Percentiles rank a stretch among this genome's conserved stretches.
phyloP scores from a whole-genome alignment of 768 basidiomycete genomes.

The Brasilioporus rufonigricans region DNA sequence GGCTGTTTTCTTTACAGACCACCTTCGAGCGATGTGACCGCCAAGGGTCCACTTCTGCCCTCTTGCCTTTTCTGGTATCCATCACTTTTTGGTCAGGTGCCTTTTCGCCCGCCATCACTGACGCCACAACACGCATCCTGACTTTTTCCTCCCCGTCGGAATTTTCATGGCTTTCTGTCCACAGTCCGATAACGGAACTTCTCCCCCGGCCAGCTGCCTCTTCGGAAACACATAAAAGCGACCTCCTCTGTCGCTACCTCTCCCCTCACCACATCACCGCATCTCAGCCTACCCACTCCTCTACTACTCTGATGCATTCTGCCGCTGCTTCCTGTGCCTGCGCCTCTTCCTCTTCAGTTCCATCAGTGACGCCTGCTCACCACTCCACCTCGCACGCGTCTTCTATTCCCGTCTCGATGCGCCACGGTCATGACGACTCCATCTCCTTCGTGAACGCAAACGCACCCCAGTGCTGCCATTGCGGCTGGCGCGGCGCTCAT shows the following conservation, averaged over 20 bases:
- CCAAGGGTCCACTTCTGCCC: slow-evolving; percentile 22
- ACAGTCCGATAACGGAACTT: slow-evolving; percentile 38
- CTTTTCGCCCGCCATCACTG: slow-evolving; percentile 35
- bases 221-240: slow-evolving; percentile 29
- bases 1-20: slow-evolving; percentile 16
- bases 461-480: slow-evolving; percentile 78
- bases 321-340: slow-evolving; percentile 12
- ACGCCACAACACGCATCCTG: slow-evolving; percentile 38
- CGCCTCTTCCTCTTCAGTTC: slow-evolving; percentile 8
- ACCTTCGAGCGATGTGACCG: slow-evolving; percentile 33
- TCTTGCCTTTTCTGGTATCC: slow-evolving; percentile 17
- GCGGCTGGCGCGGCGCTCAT: slow-evolving; percentile 63
- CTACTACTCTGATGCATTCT: slow-evolving; percentile 19
- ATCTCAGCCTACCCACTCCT: neutral
- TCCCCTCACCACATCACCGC: neutral
- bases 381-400: neutral
- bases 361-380: slow-evolving; percentile 1
- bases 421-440: slow-evolving; percentile 26
- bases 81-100: slow-evolving; percentile 30
- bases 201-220: slow-evolving; percentile 27
- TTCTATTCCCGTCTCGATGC: slow-evolving; percentile 24
- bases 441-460: slow-evolving; percentile 43
- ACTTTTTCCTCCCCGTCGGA: slow-evolving; percentile 30
- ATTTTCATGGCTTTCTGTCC: slow-evolving; percentile 32
- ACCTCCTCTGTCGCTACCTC: neutral